Evolutionary conservation across 2,329 filamentous ascomycete genomes (phyloP).

Genomic region (Venturiaceae sp.): DNA sequence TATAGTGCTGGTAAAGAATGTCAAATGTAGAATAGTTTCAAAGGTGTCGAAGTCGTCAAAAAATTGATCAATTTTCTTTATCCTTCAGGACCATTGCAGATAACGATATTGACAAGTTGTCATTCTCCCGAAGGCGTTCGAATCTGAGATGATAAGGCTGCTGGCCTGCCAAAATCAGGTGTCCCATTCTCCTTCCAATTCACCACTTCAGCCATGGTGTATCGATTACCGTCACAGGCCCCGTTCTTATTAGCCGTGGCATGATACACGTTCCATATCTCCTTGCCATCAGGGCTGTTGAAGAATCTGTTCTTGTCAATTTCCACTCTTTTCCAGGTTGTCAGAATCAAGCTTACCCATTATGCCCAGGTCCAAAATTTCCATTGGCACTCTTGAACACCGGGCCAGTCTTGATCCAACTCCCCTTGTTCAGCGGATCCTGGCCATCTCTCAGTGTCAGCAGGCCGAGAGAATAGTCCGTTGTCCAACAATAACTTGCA

Average conservation of each 20-base stretch:
- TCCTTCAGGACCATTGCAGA: no score
- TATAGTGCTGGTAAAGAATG: no score
- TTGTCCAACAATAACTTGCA: slow-evolving; percentile 7
- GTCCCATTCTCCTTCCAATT: slow-evolving; percentile 7
- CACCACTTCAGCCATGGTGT: slow-evolving; percentile 8
- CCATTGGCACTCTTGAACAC: slow-evolving; percentile 8
- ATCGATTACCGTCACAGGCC: slow-evolving; percentile 7
- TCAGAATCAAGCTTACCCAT: neutral
- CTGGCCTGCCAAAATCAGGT: slow-evolving; percentile 5
- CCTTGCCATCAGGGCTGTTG: slow-evolving; percentile 8
- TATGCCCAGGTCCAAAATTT: slow-evolving; percentile 11
- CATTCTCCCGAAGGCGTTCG: neutral
- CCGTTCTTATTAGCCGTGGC: slow-evolving; percentile 3
- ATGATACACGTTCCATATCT: slow-evolving; percentile 11
- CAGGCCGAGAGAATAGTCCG: slow-evolving; percentile 6
- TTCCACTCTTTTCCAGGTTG: neutral
- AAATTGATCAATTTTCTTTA: no score
- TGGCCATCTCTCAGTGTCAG: slow-evolving; percentile 5
- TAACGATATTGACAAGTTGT: no score
- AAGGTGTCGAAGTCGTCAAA: no score
- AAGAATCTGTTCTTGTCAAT: slow-evolving; percentile 7
- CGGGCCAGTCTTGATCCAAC: slow-evolving; percentile 9
- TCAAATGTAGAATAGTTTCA: no score
- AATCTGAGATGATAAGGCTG: neutral
- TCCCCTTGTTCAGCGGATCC: slow-evolving; percentile 3